Evolutionary conservation across 345 rosid species (phyloP), one percentile per base, ranked within the genome.

Genomic region (Citrus trifoliata): DNA sequence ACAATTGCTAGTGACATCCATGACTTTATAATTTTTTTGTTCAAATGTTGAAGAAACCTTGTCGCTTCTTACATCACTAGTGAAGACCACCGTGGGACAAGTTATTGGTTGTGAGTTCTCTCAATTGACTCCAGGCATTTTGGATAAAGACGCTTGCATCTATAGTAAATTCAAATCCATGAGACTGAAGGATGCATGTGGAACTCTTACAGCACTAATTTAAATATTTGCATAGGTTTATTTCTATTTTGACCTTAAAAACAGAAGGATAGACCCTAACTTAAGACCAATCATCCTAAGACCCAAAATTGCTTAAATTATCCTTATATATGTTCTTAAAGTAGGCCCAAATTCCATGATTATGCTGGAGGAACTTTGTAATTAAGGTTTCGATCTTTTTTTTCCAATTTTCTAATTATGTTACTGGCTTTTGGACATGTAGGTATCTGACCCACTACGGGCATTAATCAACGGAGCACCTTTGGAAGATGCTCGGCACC

Each of bases 361-460:
- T 16, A 40, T 28, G 12, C 0, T 21, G 19, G 4, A 18, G 10
- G 38, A 64, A 5, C 12, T 1, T 14, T 64, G 2, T 30, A 64
- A 16, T 8, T 37, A 22, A 61, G 77, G 46, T 65, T 79, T 59
- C 19, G 0, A 0, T 33, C 2, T 72, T 60, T 30, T 0, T 35
- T 64, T 67, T 79, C 53, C 30, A 27, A 68, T 10, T 66, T 82
- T 76, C 84, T 81, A 82, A 82, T 77, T 85, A 67, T 80, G 78
- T 82, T 76, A 82, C 75, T 78, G 85, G 76, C 75, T 85, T 87
- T 58, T 32, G 24, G 76, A 70, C 84, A 70, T 78, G 78, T 87
- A 95, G 97, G 95, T 95, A 72, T 88, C 89, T 74, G 89, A 88
- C 87, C 99, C 98, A 53, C 83, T 96, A 48, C 89, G 92, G 65